Evolutionary conservation across 2,329 filamentous ascomycete genomes (phyloP).

Genomic region (Colletotrichum musicola): DNA sequence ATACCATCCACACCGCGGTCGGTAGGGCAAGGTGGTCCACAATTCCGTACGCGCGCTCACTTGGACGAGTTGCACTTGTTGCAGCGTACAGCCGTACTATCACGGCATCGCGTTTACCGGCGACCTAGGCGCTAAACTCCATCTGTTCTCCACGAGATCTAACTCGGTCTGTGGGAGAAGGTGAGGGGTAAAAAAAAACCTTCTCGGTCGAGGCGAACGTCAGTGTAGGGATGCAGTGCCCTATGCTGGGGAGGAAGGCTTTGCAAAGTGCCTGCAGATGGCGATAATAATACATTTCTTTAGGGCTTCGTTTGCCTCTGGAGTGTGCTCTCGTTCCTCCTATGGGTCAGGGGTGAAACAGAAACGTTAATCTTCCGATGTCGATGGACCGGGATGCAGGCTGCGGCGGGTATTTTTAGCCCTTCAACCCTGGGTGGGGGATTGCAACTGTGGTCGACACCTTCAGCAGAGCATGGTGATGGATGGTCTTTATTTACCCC

Average conservation of each 20-base stretch:
- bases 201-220: neutral
- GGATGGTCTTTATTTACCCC: constrained; percentile 33
- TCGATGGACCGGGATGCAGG: constrained; percentile 36
- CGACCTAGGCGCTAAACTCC: constrained; percentile 18
- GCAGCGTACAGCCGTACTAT: neutral
- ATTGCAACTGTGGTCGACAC: constrained; percentile 9
- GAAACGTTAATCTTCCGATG: constrained; percentile 40
- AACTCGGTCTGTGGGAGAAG: constrained; percentile 1
- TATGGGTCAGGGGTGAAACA: constrained; percentile 38
- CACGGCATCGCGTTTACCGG: neutral
- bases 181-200: neutral
- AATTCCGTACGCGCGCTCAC: no score
- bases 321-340: constrained; percentile 33
- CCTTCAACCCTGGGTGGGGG: constrained; percentile 23
- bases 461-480: constrained; percentile 12
- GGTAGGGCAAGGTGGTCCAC: no score
- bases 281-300: no score
- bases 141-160: constrained; percentile 21
- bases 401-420: constrained; percentile 40
- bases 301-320: neutral
- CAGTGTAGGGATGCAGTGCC: neutral
- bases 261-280: neutral
- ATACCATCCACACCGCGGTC: neutral
- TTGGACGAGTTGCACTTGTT: no score
- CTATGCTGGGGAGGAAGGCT: neutral